Percentiles rank a stretch among this genome's conserved stretches.
Evolutionary conservation across 805 yeast genomes (phyloP).

Genomic region (Yamadazyma philogaea): DNA sequence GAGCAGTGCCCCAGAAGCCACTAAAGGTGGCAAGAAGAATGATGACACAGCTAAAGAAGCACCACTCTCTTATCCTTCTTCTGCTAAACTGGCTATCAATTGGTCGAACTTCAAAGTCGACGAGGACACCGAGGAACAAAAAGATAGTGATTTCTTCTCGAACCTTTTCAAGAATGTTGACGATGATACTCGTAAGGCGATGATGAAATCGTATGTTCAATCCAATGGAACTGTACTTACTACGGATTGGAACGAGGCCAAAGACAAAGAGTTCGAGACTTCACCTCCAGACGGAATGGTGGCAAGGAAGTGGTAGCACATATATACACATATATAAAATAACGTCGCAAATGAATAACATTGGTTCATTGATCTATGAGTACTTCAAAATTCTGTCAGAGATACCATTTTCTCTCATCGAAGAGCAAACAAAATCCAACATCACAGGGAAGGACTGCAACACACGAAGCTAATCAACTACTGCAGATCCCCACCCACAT

Average conservation of each 20-base stretch:
- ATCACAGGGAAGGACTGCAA: too few relatives aligned
- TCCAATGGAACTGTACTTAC: conserved; percentile 91
- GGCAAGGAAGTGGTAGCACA: conserved; percentile 47
- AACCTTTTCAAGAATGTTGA: conserved; percentile 74
- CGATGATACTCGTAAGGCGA: conserved; percentile 85
- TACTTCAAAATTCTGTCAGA: too few relatives aligned
- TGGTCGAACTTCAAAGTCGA: conserved; percentile 60
- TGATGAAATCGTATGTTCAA: conserved; percentile 95
- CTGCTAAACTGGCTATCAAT: conserved; percentile 59
- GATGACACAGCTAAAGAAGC: neutral
- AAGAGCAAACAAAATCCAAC: too few relatives aligned
- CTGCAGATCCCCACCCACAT: too few relatives aligned
- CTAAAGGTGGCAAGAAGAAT: conserved; percentile 1
- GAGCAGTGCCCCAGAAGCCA: conserved; percentile 5
- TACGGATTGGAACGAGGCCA: conserved; percentile 91
- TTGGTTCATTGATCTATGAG: too few relatives aligned
- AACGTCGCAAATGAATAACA: too few relatives aligned
- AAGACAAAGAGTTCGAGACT: conserved; percentile 58
- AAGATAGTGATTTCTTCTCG: conserved; percentile 66
- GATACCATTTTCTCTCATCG: too few relatives aligned
- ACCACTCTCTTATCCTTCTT: conserved; percentile 49
- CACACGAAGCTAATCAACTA: too few relatives aligned
- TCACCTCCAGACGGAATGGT: conserved; percentile 75
- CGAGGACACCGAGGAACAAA: conserved; percentile 47
- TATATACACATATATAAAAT: conserved; percentile 1